Percentiles rank a stretch among this genome's conserved stretches.
Evolutionary conservation across 2,329 filamentous ascomycete genomes (phyloP).

Genomic region (Aphanocladium album): DNA sequence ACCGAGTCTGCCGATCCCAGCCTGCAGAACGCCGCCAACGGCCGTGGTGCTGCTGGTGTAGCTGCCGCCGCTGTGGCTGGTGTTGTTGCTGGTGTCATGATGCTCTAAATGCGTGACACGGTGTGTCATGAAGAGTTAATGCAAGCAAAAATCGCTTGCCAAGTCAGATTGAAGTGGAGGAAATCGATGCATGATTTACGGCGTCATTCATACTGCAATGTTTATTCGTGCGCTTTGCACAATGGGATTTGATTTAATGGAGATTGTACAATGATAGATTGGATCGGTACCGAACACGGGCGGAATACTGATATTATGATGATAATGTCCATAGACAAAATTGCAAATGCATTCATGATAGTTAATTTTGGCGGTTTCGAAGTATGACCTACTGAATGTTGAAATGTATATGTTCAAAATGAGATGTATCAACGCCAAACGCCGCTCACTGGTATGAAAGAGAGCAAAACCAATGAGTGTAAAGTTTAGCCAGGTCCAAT

Average conservation of each 20-base stretch:
- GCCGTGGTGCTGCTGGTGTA: not conserved
- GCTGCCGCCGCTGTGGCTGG: conserved; percentile 17
- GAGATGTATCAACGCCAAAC: not conserved
- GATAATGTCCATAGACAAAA: conserved; percentile 13
- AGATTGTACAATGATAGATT: conserved; percentile 4
- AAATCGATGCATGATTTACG: not conserved
- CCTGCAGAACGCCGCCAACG: conserved; percentile 33
- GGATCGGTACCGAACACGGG: conserved; percentile 3
- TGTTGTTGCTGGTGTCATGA: conserved; percentile 22
- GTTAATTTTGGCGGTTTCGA: not conserved
- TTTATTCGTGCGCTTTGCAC: too few relatives aligned
- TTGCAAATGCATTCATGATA: not conserved
- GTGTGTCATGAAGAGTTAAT: too few relatives aligned
- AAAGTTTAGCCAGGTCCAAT: conserved; percentile 51
- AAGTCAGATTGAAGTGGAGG: not conserved
- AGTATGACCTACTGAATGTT: not conserved
- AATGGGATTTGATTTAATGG: not conserved
- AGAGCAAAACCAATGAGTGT: not conserved
- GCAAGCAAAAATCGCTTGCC: too few relatives aligned
- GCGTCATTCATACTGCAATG: not conserved
- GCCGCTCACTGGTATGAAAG: not conserved
- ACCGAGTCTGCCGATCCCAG: conserved; percentile 25
- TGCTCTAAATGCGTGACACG: conserved; percentile 19
- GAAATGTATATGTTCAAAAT: not conserved
- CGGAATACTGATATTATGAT: conserved; percentile 7